These are phyloP conservation scores for Stagonosporopsis tanaceti DNA, from an alignment of 2,329 filamentous ascomycete genomes.

Conservation along the genomic window DNA sequence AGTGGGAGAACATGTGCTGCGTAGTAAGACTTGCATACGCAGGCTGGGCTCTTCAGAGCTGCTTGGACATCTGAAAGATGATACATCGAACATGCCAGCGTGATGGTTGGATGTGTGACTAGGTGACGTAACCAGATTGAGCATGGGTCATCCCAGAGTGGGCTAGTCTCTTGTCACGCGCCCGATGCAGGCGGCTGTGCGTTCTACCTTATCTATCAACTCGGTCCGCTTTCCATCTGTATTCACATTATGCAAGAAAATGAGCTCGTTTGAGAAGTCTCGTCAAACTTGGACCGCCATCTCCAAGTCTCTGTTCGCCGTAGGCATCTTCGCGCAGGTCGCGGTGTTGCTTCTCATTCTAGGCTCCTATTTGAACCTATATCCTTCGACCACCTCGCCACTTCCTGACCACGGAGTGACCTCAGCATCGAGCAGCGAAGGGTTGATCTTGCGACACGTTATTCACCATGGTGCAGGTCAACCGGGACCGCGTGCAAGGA, in stretches of 20 bases:
- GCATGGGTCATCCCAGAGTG: conserved; percentile 1
- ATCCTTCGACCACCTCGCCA: conserved; percentile 17
- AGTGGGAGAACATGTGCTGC: neutral
- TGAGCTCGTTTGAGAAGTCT: conserved; percentile 24
- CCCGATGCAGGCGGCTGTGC: conserved; percentile 9
- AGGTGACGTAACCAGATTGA: conserved; percentile 13
- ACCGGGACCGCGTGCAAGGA: conserved; percentile 42
- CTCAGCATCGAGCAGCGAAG: conserved; percentile 14
- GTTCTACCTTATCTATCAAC: conserved; percentile 21
- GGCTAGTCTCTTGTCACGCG: conserved; percentile 11
- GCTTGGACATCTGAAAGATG: neutral
- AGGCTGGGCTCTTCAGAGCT: neutral
- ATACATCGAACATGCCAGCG: neutral
- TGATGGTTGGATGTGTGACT: conserved; percentile 11
- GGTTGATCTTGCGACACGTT: conserved; percentile 42
- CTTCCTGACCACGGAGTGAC: conserved; percentile 13
- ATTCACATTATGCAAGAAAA: conserved; percentile 30
- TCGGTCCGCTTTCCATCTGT: conserved; percentile 17
- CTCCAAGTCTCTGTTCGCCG: conserved; percentile 22
- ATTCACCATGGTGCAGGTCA: conserved; percentile 48
- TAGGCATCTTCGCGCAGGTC: conserved; percentile 34
- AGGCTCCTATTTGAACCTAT: conserved; percentile 22
- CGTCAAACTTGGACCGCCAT: conserved; percentile 25
- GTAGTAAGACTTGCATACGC: neutral
- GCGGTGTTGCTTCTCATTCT: conserved; percentile 28